Conservation (phyloP, 2,329 filamentous ascomycete genomes). For the Madurella mycetomatis region DNA sequence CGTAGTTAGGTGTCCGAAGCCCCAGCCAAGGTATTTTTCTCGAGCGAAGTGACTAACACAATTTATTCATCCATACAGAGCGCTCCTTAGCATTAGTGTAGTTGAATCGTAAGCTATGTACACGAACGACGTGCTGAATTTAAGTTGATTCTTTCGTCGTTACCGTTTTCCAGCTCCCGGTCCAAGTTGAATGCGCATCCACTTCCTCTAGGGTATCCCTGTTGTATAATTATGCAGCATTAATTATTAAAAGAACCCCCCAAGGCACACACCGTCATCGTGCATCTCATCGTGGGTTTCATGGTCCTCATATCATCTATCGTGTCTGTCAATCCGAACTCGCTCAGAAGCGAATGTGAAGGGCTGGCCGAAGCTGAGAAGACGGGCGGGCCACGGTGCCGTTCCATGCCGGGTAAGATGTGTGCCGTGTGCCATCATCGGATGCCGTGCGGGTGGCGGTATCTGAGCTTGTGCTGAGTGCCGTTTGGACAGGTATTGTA, state of each 20-base stretch:
- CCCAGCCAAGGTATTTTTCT: no score
- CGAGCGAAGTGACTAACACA: no score
- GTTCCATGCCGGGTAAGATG: conserved; percentile 43
- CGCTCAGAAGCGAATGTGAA: background rate
- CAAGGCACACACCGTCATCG: background rate
- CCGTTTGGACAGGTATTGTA: conserved; percentile 16
- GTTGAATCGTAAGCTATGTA: background rate
- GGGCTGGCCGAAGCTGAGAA: conserved; percentile 9
- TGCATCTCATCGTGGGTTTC: background rate
- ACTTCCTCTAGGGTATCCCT: background rate
- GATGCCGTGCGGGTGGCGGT: conserved; percentile 26
- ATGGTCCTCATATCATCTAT: background rate
- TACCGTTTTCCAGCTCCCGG: conserved; percentile 40
- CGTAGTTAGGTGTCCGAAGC: no score
- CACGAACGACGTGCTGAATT: background rate
- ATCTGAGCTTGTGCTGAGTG: conserved; percentile 20
- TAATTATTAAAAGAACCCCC: background rate
- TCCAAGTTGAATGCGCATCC: conserved; percentile 25
- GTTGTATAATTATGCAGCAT: conserved; percentile 8
- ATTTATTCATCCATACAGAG: no score
- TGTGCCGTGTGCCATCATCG: conserved; percentile 45
- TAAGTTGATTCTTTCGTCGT: background rate
- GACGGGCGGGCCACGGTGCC: conserved; percentile 30
- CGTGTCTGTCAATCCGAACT: conserved; percentile 1
- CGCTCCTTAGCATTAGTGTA: background rate